Evolutionary conservation across 306 rosid genomes (phyloP), one percentile per base, ranked within the genome.

Genomic region (Begonia loranthoides): DNA sequence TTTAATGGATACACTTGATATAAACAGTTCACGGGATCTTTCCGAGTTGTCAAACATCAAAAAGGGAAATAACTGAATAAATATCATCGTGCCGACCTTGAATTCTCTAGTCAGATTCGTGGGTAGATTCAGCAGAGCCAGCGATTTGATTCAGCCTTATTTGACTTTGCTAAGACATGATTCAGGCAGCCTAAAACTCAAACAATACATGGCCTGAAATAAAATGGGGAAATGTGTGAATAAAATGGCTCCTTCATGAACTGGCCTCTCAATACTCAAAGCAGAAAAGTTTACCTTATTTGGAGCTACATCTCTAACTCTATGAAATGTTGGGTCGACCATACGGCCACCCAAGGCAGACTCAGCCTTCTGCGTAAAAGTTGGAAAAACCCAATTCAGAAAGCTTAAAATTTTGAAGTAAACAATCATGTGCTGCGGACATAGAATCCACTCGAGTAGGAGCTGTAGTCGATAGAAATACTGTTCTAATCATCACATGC

Each of bases 221-320:
- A 67, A 40, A 28, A 19, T 19, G 36, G 36, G 9, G 36, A 7
- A 28, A 28, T 5, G 36, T 28, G 36, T 50, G 33, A 3, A 12
- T 9, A 11, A 9, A 57, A 48, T 59, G 33, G 38, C 45, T 34
- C 15, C 3, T 13, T 13, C 10, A 15, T 13, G 51, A 12, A 16
- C 14, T 9, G 9, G 19, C 45, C 16, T 10, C 5, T 15, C 19
- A 34, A 38, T 12, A 24, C 19, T 47, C 17, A 7, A 40, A 1
- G 12, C 12, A 40, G 16, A 40, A 34, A 15, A 40, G 15, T 51
- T 57, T 60, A 85, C 97, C 97, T 90, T 90, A 78, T 85, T 85
- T 45, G 95, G 97, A 72, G 95, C 95, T 51, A 85, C 95, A 62
- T 82, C 94, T 73, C 99, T 80, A 60, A 90, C 97, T 73, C 80